Conservation (phyloP, 2,329 filamentous ascomycete genomes). For the Truncatella angustata region DNA sequence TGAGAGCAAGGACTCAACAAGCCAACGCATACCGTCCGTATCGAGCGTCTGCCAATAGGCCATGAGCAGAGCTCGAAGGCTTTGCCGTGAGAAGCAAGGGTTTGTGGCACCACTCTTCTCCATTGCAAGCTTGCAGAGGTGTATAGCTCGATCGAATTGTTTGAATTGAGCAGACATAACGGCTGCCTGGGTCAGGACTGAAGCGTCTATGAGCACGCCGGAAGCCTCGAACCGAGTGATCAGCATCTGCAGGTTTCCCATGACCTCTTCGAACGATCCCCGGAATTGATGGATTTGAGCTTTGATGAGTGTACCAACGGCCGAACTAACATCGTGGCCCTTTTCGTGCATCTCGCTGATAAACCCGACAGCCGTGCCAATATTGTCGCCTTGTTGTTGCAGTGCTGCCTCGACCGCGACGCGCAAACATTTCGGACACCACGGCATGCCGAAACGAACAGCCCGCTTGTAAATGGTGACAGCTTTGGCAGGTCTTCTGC, state of each 20-base stretch:
- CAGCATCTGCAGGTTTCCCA: conserved; percentile 24
- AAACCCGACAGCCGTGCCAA: conserved; percentile 34
- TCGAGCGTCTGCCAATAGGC: conserved; percentile 22
- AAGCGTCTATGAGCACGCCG: conserved; percentile 20
- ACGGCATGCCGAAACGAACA: conserved; percentile 30
- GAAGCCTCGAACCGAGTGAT: conserved; percentile 23
- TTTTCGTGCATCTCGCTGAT: conserved; percentile 36
- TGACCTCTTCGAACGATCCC: conserved; percentile 18
- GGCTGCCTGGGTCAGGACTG: conserved; percentile 26
- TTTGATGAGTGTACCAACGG: conserved; percentile 25
- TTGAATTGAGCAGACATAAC: conserved; percentile 19
- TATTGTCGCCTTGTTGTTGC: conserved; percentile 24
- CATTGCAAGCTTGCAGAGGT: conserved; percentile 26
- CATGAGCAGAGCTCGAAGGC: conserved; percentile 20
- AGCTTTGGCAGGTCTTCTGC: conserved; percentile 29
- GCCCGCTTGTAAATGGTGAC: conserved; percentile 38
- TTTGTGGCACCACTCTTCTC: conserved; percentile 19
- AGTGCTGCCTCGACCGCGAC: conserved; percentile 46
- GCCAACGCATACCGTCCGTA: conserved; percentile 17
- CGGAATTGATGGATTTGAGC: conserved; percentile 20
- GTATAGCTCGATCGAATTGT: conserved; percentile 21
- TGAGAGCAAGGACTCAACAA: conserved; percentile 19
- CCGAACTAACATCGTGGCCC: conserved; percentile 41
- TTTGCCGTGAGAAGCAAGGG: conserved; percentile 25
- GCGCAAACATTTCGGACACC: conserved; percentile 41